Evolutionary conservation across 2,329 filamentous ascomycete species (phyloP).

Genomic region (Blumeria graminis): DNA sequence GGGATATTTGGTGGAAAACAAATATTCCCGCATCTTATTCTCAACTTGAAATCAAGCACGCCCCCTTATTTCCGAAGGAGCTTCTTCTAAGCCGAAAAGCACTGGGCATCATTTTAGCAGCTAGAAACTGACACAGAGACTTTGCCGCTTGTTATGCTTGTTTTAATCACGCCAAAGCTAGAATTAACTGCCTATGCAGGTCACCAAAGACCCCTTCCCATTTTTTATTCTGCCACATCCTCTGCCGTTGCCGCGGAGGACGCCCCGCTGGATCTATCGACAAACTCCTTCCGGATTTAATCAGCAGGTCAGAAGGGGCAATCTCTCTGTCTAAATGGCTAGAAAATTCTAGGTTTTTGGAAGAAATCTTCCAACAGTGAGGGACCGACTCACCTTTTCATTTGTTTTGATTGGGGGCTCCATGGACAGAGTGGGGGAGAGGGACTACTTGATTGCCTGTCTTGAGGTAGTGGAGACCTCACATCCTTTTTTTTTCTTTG

Average conservation of each 20-base stretch:
- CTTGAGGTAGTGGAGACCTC: too few species aligned
- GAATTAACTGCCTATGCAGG: neutral
- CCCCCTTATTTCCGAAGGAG: neutral
- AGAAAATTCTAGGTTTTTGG: too few species aligned
- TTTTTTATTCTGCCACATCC: neutral
- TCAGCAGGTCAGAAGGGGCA: neutral
- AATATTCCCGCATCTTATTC: too few species aligned
- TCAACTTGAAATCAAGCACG: neutral
- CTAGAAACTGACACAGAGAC: neutral
- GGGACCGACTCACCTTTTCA: too few species aligned
- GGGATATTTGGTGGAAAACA: too few species aligned
- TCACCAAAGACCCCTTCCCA: neutral
- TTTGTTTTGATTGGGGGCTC: too few species aligned
- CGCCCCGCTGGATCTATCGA: neutral
- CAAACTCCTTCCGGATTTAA: neutral
- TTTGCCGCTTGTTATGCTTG: neutral
- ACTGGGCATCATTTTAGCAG: neutral
- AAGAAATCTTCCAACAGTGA: too few species aligned
- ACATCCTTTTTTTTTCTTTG: too few species aligned
- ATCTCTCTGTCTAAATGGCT: neutral
- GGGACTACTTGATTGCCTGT: too few species aligned
- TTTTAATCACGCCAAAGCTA: neutral
- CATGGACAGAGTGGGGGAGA: too few species aligned
- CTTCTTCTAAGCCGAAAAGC: neutral
- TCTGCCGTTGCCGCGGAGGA: neutral